A percentile compares a stretch with the other conserved stretches of the same genome.
Evolutionary conservation across 192 early-diverging fungal genomes (phyloP).

Genomic region (Linnemannia zychae): DNA sequence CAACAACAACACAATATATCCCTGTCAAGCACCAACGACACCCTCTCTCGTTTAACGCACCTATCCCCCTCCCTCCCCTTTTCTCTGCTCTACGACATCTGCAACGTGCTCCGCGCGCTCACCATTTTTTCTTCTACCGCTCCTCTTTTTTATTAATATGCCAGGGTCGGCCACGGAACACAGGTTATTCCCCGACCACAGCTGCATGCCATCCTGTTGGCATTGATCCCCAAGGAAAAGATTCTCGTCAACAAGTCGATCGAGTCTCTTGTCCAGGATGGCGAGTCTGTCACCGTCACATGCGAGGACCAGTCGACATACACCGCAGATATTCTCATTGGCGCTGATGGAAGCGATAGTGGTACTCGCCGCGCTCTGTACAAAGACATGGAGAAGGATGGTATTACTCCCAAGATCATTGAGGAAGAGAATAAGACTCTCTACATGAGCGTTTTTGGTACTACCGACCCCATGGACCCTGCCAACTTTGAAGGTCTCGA

Average conservation of each 20-base stretch:
- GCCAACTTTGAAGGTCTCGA: constrained; percentile 32
- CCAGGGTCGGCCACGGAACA: constrained; percentile 27
- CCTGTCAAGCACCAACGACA: too few species aligned
- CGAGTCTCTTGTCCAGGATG: constrained; percentile 20
- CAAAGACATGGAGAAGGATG: constrained; percentile 27
- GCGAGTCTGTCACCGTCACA: constrained; percentile 31
- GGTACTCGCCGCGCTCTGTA: constrained; percentile 27
- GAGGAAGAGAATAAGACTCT: constrained; percentile 11
- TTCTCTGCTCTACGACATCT: too few species aligned
- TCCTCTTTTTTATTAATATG: background rate
- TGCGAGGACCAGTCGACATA: constrained; percentile 31
- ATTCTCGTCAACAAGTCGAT: constrained; percentile 35
- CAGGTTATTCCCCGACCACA: constrained; percentile 30
- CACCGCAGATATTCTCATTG: constrained; percentile 36
- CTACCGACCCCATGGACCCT: constrained; percentile 28
- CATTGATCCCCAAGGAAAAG: constrained; percentile 35
- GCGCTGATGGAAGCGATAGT: constrained; percentile 38
- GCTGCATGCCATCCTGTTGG: constrained; percentile 18
- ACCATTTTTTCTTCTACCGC: background rate
- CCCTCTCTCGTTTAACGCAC: background rate
- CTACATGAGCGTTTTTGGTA: constrained; percentile 33
- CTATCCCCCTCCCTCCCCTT: background rate
- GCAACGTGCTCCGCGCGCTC: background rate
- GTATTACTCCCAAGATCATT: constrained; percentile 5
- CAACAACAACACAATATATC: too few species aligned